Conservation (phyloP, 2,329 filamentous ascomycete genomes). For the Trichoderma polysporum region DNA sequence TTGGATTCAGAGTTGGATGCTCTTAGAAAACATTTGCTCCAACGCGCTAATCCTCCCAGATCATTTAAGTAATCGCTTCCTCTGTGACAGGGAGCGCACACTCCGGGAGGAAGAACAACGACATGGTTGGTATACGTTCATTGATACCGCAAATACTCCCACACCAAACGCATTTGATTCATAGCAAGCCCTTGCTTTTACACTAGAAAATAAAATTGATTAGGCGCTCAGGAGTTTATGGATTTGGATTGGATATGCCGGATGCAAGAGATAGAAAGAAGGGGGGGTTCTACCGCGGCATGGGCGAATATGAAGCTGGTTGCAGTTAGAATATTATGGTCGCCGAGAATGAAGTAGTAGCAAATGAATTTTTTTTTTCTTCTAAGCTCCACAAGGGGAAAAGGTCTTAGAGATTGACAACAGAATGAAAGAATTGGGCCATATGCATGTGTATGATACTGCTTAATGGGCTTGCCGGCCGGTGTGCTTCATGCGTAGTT, state of each 20-base stretch:
- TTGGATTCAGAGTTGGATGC: constrained; percentile 16
- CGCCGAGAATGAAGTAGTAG: background rate
- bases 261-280: background rate
- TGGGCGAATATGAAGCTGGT: background rate
- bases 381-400: background rate
- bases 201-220: background rate
- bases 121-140: background rate
- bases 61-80: background rate
- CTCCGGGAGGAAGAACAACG: background rate
- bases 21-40: constrained; percentile 18
- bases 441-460: background rate
- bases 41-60: constrained; percentile 13
- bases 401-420: background rate
- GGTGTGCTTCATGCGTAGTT: background rate
- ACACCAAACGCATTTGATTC: background rate
- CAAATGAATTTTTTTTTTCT: background rate
- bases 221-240: constrained; percentile 9
- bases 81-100: background rate
- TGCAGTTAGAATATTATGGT: background rate
- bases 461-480: background rate
- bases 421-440: background rate
- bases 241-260: background rate
- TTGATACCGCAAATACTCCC: background rate
- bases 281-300: background rate
- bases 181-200: background rate